Base-by-base conservation (phyloP, 1,284 basidiomycete genomes). In the Ceratobasidium sp. region DNA sequence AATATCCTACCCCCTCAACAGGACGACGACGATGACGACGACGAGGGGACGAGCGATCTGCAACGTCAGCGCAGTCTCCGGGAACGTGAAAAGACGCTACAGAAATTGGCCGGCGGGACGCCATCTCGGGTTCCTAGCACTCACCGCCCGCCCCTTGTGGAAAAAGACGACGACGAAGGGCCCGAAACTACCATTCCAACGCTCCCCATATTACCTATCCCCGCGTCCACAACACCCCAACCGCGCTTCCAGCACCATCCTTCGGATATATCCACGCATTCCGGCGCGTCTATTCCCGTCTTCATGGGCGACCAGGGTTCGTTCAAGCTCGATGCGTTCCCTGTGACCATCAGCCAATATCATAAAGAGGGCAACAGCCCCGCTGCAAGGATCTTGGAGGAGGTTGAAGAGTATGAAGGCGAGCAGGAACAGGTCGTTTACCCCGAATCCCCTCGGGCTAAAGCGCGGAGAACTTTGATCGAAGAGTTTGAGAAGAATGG, bases 261-360 rank as follows among this genome's bases (percentile, higher is more conserved):
- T 69, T 30, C 71, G 36, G 46, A 74, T 74, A 64, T 50, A 25
- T 59, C 58, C 3, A 30, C 56, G 13, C 68, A 46, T 30, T 54
- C 68, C 49, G 68, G 68, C 16, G 25, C 68, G 39, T 58, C 57
- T 9, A 73, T 67, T 5, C 83, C 85, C 1, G 73, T 84, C 27
- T 85, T 82, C 73, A 71, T 85, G 56, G 79, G 79, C 5, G 74
- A 71, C 29, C 79, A 77, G 44, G 78, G 80, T 9, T 78, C 82
- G 21, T 82, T 82, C n/a, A 78, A 82, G 69, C 82, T 82, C 59
- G 87, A 87, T 68, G 50, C 76, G 13, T 87, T 87, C 76, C 84
- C 86, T 3, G 70, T 72, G 23, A 57, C 71, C 2, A 84, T 81
- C 50, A 90, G 87, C 76, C 88, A 89, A 11, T 90, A 89, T 25